Conservation (phyloP, 2,329 filamentous ascomycete genomes). For the Fusarium goolgardi region DNA sequence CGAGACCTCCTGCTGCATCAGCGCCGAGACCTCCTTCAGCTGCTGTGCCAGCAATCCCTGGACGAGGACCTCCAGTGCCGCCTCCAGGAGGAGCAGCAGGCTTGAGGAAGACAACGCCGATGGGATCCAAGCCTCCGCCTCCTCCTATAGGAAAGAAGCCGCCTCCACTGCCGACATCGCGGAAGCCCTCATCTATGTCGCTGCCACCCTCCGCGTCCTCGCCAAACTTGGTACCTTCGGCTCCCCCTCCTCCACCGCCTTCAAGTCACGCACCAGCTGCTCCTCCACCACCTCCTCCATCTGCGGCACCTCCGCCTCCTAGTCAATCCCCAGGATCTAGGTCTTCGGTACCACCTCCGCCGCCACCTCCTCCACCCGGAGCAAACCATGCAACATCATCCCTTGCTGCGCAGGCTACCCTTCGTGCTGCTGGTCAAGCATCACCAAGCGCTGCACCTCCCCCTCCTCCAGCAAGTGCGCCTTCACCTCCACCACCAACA, state of each 20-base stretch:
- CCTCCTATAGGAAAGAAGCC: conserved; percentile 83
- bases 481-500: conserved; percentile 54
- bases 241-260: conserved; percentile 56
- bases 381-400: conserved; percentile 49
- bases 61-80: conserved; percentile 49
- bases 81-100: conserved; percentile 60
- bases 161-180: conserved; percentile 69
- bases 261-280: conserved; percentile 56
- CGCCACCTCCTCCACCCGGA: conserved; percentile 41
- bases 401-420: conserved; percentile 59
- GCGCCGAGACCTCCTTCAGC: conserved; percentile 64
- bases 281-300: conserved; percentile 51
- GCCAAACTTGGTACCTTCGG: conserved; percentile 50
- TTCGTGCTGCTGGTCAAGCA: conserved; percentile 58
- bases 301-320: conserved; percentile 56
- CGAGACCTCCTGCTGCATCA: conserved; percentile 68
- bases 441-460: conserved; percentile 54
- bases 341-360: conserved; percentile 48
- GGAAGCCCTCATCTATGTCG: conserved; percentile 64
- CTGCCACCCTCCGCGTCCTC: conserved; percentile 50
- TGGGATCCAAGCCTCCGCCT: conserved; percentile 71
- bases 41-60: conserved; percentile 38
- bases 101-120: conserved; percentile 68
- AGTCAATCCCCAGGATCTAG: conserved; percentile 52
- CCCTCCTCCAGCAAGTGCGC: conserved; percentile 50